Percentiles rank a stretch among this genome's conserved stretches.
Conservation (phyloP, 2,329 filamentous ascomycete genomes). For the Fusarium drepaniforme region DNA sequence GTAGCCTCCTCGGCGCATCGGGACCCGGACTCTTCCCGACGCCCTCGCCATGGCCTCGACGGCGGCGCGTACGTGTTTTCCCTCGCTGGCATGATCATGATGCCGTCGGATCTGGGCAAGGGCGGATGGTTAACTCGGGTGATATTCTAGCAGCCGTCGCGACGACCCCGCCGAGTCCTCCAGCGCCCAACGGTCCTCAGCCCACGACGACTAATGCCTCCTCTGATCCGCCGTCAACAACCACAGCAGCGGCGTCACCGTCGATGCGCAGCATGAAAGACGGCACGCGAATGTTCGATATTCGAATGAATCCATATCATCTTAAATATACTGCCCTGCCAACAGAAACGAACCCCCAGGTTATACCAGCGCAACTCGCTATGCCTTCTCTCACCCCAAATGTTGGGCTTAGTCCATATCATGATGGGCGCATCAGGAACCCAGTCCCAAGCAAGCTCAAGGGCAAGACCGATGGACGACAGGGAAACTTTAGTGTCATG, state of each 20-base stretch:
- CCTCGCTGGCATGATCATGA: neutral
- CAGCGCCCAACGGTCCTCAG: neutral
- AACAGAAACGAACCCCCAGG: slow-evolving; percentile 1
- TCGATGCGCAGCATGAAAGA: slow-evolving; percentile 5
- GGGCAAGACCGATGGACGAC: slow-evolving; percentile 66
- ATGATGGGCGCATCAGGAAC: slow-evolving; percentile 58
- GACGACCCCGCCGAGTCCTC: slow-evolving; percentile 13
- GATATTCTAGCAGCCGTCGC: slow-evolving; percentile 20
- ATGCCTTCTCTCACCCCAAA: neutral
- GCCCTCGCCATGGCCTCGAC: slow-evolving; percentile 48
- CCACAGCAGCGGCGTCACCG: slow-evolving; percentile 5
- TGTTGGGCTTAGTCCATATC: slow-evolving; percentile 36
- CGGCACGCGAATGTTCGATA: slow-evolving; percentile 26
- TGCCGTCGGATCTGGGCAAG: neutral
- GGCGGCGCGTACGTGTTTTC: slow-evolving; percentile 42
- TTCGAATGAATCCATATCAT: slow-evolving; percentile 17
- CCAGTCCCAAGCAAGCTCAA: slow-evolving; percentile 73
- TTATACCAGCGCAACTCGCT: neutral
- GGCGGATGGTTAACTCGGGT: slow-evolving; percentile 27
- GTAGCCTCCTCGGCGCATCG: slow-evolving; percentile 28
- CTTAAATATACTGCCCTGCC: neutral
- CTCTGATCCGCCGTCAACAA: slow-evolving; percentile 8
- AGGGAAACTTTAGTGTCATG: slow-evolving; percentile 74
- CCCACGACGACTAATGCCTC: slow-evolving; percentile 8
- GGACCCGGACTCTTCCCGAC: slow-evolving; percentile 33